Evolutionary conservation across 2,329 filamentous ascomycete species (phyloP).

Genomic region (Neonectria neomacrospora): DNA sequence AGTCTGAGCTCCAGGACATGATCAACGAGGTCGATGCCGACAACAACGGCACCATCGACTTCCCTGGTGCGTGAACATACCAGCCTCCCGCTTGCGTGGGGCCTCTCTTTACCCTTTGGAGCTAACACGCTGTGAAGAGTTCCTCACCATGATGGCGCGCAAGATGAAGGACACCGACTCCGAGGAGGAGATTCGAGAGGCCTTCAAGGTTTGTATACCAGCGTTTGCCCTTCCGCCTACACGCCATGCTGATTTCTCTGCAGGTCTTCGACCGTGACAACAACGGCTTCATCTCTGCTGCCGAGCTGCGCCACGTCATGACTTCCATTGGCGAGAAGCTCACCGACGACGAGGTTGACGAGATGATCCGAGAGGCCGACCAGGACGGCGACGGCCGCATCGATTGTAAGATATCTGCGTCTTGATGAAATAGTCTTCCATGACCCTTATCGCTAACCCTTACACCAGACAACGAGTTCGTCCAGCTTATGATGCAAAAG

Average conservation of each 20-base stretch:
- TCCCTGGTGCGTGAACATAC: constrained; percentile 73
- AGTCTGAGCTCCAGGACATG: constrained; percentile 92
- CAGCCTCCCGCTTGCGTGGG: background rate
- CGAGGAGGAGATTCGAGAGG: constrained; percentile 89
- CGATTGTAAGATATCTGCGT: constrained; percentile 72
- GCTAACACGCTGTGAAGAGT: constrained; percentile 66
- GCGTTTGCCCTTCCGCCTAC: background rate
- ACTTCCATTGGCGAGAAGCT: constrained; percentile 92
- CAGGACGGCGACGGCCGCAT: constrained; percentile 91
- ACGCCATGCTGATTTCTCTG: constrained; percentile 2
- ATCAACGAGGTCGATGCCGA: constrained; percentile 94
- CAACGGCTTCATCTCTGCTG: constrained; percentile 91
- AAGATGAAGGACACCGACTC: constrained; percentile 96
- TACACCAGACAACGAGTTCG: constrained; percentile 84
- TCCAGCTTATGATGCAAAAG: constrained; percentile 97
- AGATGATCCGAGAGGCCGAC: constrained; percentile 93
- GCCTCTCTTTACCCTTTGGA: background rate
- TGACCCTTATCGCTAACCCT: constrained; percentile 32
- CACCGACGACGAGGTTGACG: constrained; percentile 89
- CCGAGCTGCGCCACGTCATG: constrained; percentile 90
- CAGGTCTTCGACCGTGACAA: constrained; percentile 88
- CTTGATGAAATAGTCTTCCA: background rate
- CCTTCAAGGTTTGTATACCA: constrained; percentile 74
- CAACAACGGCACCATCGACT: constrained; percentile 93
- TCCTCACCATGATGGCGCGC: constrained; percentile 92